phyloP scores from a whole-genome alignment of 345 rosid species.

The Eucalyptus erythrocorys region DNA sequence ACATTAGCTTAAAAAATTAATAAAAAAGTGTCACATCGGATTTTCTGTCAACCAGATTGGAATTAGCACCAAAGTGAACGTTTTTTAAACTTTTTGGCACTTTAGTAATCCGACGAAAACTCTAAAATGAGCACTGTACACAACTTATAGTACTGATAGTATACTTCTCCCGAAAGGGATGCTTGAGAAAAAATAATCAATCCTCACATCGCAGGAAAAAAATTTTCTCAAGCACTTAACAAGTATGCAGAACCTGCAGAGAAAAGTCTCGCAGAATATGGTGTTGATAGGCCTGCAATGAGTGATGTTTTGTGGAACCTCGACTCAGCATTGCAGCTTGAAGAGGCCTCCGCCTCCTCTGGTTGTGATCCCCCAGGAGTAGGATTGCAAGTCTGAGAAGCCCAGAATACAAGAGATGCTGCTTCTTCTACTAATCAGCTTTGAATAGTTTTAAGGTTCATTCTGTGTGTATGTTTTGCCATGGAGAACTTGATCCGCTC shows the following conservation, averaged over 20 bases:
- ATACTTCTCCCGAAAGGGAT: too few species aligned
- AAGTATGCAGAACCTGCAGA: slow-evolving; percentile 71
- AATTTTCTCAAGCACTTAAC: slow-evolving; percentile 33
- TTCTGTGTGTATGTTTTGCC: neutral
- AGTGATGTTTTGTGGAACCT: slow-evolving; percentile 82
- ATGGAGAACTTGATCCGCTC: neutral
- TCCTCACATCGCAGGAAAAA: slow-evolving; percentile 29
- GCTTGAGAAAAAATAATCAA: slow-evolving; percentile 54
- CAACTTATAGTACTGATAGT: too few species aligned
- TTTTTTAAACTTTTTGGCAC: too few species aligned
- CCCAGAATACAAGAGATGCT: neutral
- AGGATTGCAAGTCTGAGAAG: slow-evolving; percentile 5
- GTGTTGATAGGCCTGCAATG: slow-evolving; percentile 78
- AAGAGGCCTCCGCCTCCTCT: slow-evolving; percentile 44
- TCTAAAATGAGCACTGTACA: too few species aligned
- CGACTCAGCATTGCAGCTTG: slow-evolving; percentile 74
- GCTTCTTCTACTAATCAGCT: neutral
- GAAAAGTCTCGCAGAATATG: slow-evolving; percentile 74
- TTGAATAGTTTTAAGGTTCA: neutral
- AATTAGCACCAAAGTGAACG: too few species aligned
- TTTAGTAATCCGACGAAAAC: too few species aligned
- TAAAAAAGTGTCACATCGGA: too few species aligned
- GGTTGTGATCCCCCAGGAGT: slow-evolving; percentile 26
- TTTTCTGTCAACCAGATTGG: too few species aligned
- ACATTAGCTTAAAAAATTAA: too few species aligned